Percentiles rank a stretch among this genome's conserved stretches.
These are phyloP conservation scores for Spathaspora arborariae DNA, from an alignment of 805 yeast species.

Conservation along the genomic window DNA sequence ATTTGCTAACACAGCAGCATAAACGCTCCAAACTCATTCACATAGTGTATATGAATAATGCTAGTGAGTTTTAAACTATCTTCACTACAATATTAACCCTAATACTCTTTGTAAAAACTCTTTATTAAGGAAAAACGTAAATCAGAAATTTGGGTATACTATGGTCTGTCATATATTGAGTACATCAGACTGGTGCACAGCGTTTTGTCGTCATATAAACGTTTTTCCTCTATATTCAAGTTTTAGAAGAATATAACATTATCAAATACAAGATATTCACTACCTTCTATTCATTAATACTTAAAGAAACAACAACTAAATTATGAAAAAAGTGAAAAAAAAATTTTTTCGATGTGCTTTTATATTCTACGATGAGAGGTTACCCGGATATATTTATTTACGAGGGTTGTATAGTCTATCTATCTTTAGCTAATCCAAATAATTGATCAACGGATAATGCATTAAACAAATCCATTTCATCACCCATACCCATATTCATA, in stretches of 20 bases:
- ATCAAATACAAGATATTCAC: not conserved
- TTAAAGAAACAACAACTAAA: not conserved
- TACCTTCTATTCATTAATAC: not conserved
- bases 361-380: not conserved
- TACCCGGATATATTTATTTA: not conserved
- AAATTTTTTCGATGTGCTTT: not conserved
- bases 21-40: too few relatives aligned
- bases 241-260: not conserved
- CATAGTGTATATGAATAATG: too few relatives aligned
- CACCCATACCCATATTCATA: not conserved
- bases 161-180: slow-evolving; percentile 40
- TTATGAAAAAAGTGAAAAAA: not conserved
- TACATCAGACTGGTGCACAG: slow-evolving; percentile 53
- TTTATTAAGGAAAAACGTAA: not conserved
- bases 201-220: slow-evolving; percentile 41
- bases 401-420: not conserved
- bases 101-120: too few relatives aligned
- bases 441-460: not conserved
- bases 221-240: not conserved
- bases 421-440: not conserved
- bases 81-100: too few relatives aligned
- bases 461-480: not conserved
- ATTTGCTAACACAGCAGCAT: too few relatives aligned
- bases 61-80: too few relatives aligned
- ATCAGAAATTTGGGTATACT: slow-evolving; percentile 49